phyloP scores from a whole-genome alignment of 306 rosid species.

The Trifolium dubium region DNA sequence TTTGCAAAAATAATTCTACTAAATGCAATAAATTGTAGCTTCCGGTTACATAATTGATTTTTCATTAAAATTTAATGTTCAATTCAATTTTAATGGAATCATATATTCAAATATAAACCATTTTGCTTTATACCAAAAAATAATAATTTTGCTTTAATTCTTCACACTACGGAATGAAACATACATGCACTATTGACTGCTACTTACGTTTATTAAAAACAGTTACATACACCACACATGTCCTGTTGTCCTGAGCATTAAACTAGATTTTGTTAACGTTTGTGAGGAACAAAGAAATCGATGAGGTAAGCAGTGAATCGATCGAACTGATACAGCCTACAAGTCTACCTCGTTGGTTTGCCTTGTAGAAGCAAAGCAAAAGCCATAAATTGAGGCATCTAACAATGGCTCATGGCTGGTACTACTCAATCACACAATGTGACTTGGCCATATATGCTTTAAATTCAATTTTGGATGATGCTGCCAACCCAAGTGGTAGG shows the following conservation, averaged over 20 bases:
- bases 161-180: no score
- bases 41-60: no score
- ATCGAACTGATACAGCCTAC: neutral
- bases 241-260: neutral
- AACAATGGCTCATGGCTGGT: constrained; percentile 11
- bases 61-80: no score
- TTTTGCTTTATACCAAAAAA: no score
- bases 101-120: no score
- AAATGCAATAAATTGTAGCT: no score
- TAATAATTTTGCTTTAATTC: no score
- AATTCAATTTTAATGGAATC: no score
- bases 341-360: constrained; percentile 8
- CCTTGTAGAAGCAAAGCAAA: constrained; percentile 31
- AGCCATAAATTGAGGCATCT: constrained; percentile 27
- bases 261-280: constrained; percentile 2
- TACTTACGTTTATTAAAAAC: neutral
- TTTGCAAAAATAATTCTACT: no score
- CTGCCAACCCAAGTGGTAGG: constrained; percentile 22
- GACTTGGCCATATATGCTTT: constrained; percentile 29
- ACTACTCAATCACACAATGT: constrained; percentile 28
- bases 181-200: no score
- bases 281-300: neutral
- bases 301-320: neutral
- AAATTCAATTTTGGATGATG: constrained; percentile 16
- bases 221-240: neutral